Base-by-base conservation (phyloP, 2,329 filamentous ascomycete species). In the Albifimbria verrucaria region DNA sequence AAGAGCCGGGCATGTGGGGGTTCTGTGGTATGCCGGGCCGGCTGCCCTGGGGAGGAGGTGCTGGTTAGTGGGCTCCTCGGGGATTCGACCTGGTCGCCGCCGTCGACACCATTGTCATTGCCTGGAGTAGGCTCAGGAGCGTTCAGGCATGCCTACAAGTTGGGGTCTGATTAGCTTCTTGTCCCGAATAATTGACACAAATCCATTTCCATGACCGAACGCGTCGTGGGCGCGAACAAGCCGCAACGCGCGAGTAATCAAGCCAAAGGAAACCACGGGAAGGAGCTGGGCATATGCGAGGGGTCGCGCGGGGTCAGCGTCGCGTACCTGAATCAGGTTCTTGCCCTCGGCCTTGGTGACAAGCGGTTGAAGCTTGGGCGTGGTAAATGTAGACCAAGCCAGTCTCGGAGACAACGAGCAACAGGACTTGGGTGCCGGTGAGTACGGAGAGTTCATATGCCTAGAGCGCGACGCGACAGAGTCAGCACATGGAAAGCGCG, bases 261-360 rank as follows among this genome's bases (percentile, higher is more conserved):
- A 44, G 42, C 5, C 7, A 21, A 11, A 21, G 18, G 42, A 21
- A 32, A 44, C 42, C 15, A 23, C 42, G 15, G 22, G 42, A 21
- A 15, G 42, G 7, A 44, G 12, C 20, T 10, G 20, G 20, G 42
- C n/a, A 10, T 9, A 42, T 21, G 17, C 18, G 25, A 28, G 17
- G 32, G 25, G 18, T 28, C 17, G 41, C 36, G 47, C 25, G 41
- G 26, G 24, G 32, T 22, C 18, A 63, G 69, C 49, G 36, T 52
- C 47, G 44, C 85, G 60, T 83, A 97, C 94, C 86, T 99, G 94
- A 63, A 99, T 97, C 60, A 99, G 79, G 72, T 99, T 99, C 84
- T 99, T 99, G 77, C 94, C 94, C 76, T 97, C 94, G 18, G 94
- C 89, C 79, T 97, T 97, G 58, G 94, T 99, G 63, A 97, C 94